These are phyloP conservation scores for Neoarthrinium moseri DNA, from an alignment of 2,329 filamentous ascomycete species.

Conservation along the genomic window DNA sequence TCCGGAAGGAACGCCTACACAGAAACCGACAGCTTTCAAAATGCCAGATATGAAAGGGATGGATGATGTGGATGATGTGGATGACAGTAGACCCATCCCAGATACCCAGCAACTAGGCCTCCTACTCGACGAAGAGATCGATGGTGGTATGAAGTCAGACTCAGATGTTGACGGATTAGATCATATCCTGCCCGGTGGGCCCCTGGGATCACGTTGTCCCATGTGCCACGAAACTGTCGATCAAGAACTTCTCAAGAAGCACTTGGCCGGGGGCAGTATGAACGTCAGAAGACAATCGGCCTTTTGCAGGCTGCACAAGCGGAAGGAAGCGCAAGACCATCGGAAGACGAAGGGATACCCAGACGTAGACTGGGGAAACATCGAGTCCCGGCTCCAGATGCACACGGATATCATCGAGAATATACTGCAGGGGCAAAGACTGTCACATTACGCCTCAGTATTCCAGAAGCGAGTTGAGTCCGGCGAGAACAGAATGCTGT, in stretches of 20 bases:
- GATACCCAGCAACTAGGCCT: slow-evolving; percentile 8
- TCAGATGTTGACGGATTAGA: slow-evolving; percentile 13
- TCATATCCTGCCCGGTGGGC: slow-evolving; percentile 4
- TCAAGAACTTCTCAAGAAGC: slow-evolving; percentile 49
- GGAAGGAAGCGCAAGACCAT: slow-evolving; percentile 45
- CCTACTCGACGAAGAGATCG: background rate
- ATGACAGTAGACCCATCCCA: background rate
- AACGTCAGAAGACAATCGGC: slow-evolving; percentile 56
- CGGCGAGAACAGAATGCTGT: slow-evolving; percentile 59
- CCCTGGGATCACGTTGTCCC: slow-evolving; percentile 50
- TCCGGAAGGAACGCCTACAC: too few relatives aligned
- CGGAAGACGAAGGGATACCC: slow-evolving; percentile 63
- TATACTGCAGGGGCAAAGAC: slow-evolving; percentile 55
- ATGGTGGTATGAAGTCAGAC: slow-evolving; percentile 1
- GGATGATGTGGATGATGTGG: too few relatives aligned
- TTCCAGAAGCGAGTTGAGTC: slow-evolving; percentile 54
- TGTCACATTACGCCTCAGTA: slow-evolving; percentile 60
- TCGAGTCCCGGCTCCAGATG: slow-evolving; percentile 57
- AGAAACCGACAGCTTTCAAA: too few relatives aligned
- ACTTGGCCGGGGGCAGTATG: slow-evolving; percentile 46
- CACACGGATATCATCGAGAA: slow-evolving; percentile 55
- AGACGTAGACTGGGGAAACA: slow-evolving; percentile 63
- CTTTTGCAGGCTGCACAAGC: slow-evolving; percentile 66
- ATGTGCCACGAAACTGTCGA: slow-evolving; percentile 65
- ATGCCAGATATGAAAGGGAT: too few relatives aligned